Evolutionary conservation across 1,284 basidiomycete species (phyloP), one percentile per base, ranked within the genome.

Genomic region (Pterulicium gracile): DNA sequence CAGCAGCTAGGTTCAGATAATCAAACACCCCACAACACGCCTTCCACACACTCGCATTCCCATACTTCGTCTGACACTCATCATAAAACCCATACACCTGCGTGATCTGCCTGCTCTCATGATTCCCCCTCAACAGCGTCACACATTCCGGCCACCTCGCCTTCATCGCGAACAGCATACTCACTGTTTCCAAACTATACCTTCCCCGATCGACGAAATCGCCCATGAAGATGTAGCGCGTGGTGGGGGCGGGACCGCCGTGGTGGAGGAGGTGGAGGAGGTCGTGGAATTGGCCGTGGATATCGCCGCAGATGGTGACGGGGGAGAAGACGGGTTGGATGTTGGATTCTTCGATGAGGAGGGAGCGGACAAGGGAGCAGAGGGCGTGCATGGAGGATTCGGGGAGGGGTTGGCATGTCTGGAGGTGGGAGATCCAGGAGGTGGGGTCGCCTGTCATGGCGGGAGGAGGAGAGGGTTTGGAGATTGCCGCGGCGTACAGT

Each of bases 11-110:
- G 12, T 91, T 88, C 32, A 98, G 77, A 64, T 97, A 98, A 65
- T 98, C 95, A 58, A 98, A 98, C 13, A 98, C 91, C 57, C 98
- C 95, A 62, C 92, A 97, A 64, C 93, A 98, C 77, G 92, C 97
- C 50, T 93, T 68, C 95, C 95, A 98, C 35, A 98, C 95, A 60
- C 94, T 95, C 49, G 82, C 85, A 56, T 79, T 87, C 3, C 95
- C 95, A 59, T 98, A 98, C 65, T 98, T 98, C 27, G 94, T 71
- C 62, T 92, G 86, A 64, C 95, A 98, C 60, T 98, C 95, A 66
- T 98, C 96, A 68, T 98, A 98, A 63, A 98, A 98, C 12, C 95
- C 96, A 63, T 98, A 98, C 0, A 98, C 95, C 60, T 98, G 95
- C 0, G 93, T 97, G 58, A 98, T 98, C 63, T 98, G 95, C 3